Evolutionary conservation across 1,284 basidiomycete species (phyloP).

Genomic region (Pisolithus thermaeus): DNA sequence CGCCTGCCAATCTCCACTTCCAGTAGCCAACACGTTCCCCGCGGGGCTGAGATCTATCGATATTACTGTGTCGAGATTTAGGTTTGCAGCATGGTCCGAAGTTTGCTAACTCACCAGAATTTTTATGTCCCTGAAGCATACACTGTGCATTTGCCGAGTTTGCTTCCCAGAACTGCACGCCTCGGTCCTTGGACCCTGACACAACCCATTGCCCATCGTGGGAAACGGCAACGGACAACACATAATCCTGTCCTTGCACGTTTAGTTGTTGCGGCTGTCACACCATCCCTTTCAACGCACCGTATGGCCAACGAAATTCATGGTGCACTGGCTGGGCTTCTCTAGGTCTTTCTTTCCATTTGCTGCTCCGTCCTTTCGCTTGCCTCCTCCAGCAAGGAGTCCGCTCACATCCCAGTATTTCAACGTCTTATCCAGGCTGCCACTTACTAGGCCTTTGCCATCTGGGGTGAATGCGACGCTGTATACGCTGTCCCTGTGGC

Average conservation of each 20-base stretch:
- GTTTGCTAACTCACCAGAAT: slow-evolving; percentile 48
- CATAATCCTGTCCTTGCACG: slow-evolving; percentile 54
- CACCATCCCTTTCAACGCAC: slow-evolving; percentile 33
- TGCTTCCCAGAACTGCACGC: slow-evolving; percentile 87
- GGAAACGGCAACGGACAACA: slow-evolving; percentile 74
- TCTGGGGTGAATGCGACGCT: slow-evolving; percentile 87
- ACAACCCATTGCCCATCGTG: slow-evolving; percentile 87
- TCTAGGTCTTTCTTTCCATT: slow-evolving; percentile 29
- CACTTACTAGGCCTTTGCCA: slow-evolving; percentile 74
- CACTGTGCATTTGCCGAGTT: slow-evolving; percentile 70
- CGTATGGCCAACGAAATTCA: slow-evolving; percentile 83
- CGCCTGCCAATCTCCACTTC: slow-evolving; percentile 82
- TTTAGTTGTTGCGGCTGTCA: slow-evolving; percentile 1
- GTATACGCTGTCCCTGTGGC: slow-evolving; percentile 82
- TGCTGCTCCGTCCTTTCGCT: slow-evolving; percentile 39
- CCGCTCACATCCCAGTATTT: slow-evolving; percentile 81
- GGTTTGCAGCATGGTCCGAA: slow-evolving; percentile 5
- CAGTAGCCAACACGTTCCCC: slow-evolving; percentile 76
- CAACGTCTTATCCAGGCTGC: slow-evolving; percentile 82
- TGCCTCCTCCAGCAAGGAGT: slow-evolving; percentile 31
- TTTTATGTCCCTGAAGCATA: slow-evolving; percentile 87
- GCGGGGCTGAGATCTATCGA: slow-evolving; percentile 77
- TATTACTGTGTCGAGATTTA: slow-evolving; percentile 51
- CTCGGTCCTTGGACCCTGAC: slow-evolving; percentile 86
- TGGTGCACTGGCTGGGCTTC: slow-evolving; percentile 52